Conservation (phyloP, 805 yeast genomes). For the Kregervanrija delftensis region DNA sequence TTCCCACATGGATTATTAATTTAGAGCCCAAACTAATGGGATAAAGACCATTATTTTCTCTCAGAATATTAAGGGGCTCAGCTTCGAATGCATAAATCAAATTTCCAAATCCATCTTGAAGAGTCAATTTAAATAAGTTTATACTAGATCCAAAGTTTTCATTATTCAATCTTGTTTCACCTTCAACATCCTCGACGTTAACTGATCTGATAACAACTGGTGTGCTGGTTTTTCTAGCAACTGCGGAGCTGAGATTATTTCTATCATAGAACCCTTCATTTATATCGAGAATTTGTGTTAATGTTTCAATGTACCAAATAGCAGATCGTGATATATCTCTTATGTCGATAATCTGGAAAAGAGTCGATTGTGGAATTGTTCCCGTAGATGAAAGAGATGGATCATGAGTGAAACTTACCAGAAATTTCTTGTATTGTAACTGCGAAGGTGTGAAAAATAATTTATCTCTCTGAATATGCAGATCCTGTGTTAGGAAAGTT, state of each 20-base stretch:
- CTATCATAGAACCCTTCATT: conserved; percentile 57
- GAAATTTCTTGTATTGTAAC: too few relatives aligned
- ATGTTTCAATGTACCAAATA: conserved; percentile 47
- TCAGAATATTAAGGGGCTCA: conserved; percentile 44
- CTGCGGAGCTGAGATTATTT: conserved; percentile 21
- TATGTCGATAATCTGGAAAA: conserved; percentile 52
- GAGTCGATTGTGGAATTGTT: background rate
- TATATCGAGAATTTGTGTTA: conserved; percentile 46
- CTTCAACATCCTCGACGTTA: conserved; percentile 30
- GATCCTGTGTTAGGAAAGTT: too few relatives aligned
- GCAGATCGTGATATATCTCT: conserved; percentile 47
- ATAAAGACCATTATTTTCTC: conserved; percentile 15
- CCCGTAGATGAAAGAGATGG: too few relatives aligned
- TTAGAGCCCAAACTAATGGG: conserved; percentile 53
- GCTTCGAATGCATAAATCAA: conserved; percentile 52
- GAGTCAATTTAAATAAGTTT: conserved; percentile 42
- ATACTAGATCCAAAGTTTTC: background rate
- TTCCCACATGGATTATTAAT: conserved; percentile 41
- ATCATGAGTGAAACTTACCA: too few relatives aligned
- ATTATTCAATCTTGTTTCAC: conserved; percentile 1
- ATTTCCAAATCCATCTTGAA: conserved; percentile 48
- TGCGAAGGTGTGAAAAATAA: too few relatives aligned
- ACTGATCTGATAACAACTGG: conserved; percentile 40
- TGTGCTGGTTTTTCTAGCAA: conserved; percentile 3
- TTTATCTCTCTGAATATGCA: too few relatives aligned